Evolutionary conservation across 2,329 filamentous ascomycete genomes (phyloP).

Genomic region (Seiridium unicorne): DNA sequence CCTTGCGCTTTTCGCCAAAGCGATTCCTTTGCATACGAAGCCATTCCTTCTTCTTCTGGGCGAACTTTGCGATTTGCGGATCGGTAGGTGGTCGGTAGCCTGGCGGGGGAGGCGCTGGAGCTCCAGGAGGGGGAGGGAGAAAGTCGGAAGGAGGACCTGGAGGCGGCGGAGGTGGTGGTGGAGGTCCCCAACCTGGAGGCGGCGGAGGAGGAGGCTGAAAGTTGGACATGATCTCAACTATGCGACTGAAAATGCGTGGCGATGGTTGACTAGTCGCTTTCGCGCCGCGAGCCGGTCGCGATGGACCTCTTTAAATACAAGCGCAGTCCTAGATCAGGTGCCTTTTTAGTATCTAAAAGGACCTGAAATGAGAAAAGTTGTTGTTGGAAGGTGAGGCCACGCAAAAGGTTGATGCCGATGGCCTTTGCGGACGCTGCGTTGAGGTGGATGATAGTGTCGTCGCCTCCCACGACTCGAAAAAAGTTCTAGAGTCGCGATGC

Average conservation of each 20-base stretch:
- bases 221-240: slow-evolving; percentile 42
- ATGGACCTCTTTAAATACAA: slow-evolving; percentile 13
- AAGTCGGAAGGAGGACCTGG: slow-evolving; percentile 54
- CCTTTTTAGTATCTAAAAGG: neutral
- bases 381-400: slow-evolving; percentile 6
- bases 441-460: slow-evolving; percentile 5
- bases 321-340: slow-evolving; percentile 16
- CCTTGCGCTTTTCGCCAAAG: slow-evolving; percentile 95
- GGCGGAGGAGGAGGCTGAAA: slow-evolving; percentile 55
- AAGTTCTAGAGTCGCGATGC: slow-evolving; percentile 3
- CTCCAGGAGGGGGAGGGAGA: slow-evolving; percentile 55
- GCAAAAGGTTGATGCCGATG: slow-evolving; percentile 5
- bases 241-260: neutral
- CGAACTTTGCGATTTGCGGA: slow-evolving; percentile 87
- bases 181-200: slow-evolving; percentile 54
- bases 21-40: slow-evolving; percentile 84
- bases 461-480: slow-evolving; percentile 1
- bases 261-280: slow-evolving; percentile 17
- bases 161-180: slow-evolving; percentile 51
- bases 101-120: slow-evolving; percentile 73
- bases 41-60: slow-evolving; percentile 99
- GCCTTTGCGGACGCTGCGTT: slow-evolving; percentile 6
- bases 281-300: slow-evolving; percentile 31
- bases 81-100: slow-evolving; percentile 80
- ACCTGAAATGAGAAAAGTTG: slow-evolving; percentile 6